Base-by-base conservation (phyloP, 192 early-diverging fungal genomes). In the Globomyces pollinis-pini region DNA sequence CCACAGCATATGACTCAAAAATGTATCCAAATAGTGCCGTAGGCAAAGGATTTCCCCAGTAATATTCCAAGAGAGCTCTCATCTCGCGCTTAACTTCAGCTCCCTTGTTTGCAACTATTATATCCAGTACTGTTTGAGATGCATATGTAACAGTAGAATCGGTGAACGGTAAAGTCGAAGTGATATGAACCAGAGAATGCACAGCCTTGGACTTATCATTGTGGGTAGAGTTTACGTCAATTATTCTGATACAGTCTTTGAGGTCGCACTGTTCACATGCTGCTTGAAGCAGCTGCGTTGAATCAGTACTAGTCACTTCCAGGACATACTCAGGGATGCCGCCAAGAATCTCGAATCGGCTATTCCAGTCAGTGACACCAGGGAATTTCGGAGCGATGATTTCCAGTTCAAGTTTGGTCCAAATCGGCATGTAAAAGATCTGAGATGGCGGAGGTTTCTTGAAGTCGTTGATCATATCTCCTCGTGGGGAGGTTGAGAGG, bases 381-480 rank as follows among this genome's bases (percentile, higher is more conserved):
- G 58, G 39, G 28, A 59, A 59, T n/a, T 11, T 18, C 32, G 58
- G 50, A 9, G 47, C 50, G 2, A 59, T 59, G n/a, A 21, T 50
- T 59, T 59, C 49, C 49, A 59, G 34, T 50, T 59, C 58, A 7
- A 3, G 7, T 26, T 59, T 44, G 58, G 12, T 49, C 58, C 58
- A 59, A 15, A 50, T 12, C 1, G 58, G 58, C 58, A 59, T 59
- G 39, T 59, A 59, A 59, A 59, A 59, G 43, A 36, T 31, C 23
- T 59, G 58, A 55, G 58, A 47, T 9, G 6, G 15, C 5, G 58
- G 58, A 12, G 58, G 39, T 33, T 59, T 59, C 42, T 59, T 59
- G 39, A 59, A 59, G 28, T 59, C 58, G 38, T 59, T 59, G 38
- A 59, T 47, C 58, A 59, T 42, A 54, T 59, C 58, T 12, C 58